Conservation (phyloP, 495 filamentous ascomycete species). For the Elaphomyces granulatus region DNA sequence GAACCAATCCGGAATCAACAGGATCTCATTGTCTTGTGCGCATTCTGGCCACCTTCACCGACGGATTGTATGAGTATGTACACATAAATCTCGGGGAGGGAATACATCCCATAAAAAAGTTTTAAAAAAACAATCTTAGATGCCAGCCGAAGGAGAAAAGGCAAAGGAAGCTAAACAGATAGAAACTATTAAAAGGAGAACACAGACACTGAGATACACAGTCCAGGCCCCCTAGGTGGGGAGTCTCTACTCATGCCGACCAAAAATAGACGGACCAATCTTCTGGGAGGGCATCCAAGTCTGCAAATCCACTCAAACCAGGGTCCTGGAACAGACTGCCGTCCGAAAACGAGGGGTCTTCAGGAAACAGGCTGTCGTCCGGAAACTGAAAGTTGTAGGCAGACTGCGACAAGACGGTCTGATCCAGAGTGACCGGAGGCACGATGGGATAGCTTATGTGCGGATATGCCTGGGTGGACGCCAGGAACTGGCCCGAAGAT, state of each 20-base stretch:
- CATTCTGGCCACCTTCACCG: no score
- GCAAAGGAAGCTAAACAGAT: background rate
- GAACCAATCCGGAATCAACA: no score
- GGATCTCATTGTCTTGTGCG: no score
- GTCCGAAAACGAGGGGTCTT: constrained; percentile 1
- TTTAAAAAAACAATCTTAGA: no score
- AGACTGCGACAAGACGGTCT: background rate
- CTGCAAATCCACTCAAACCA: constrained; percentile 5
- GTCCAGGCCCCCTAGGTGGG: no score
- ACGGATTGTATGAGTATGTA: no score
- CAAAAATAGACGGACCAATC: constrained; percentile 7
- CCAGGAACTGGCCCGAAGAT: background rate
- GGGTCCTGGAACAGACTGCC: constrained; percentile 2
- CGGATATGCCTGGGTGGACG: background rate
- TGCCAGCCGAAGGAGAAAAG: background rate
- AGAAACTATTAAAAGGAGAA: background rate
- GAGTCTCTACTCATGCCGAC: constrained; percentile 4
- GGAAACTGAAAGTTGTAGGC: background rate
- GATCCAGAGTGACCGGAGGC: constrained; percentile 3
- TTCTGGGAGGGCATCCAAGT: constrained; percentile 6
- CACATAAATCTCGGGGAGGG: no score
- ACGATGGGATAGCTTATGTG: constrained; percentile 3
- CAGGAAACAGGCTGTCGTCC: constrained; percentile 3
- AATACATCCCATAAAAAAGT: no score
- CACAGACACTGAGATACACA: no score